Percentiles rank a stretch among this genome's conserved stretches.
These are phyloP conservation scores for Mimosa pudica DNA, from an alignment of 306 rosid species.

Conservation along the genomic window DNA sequence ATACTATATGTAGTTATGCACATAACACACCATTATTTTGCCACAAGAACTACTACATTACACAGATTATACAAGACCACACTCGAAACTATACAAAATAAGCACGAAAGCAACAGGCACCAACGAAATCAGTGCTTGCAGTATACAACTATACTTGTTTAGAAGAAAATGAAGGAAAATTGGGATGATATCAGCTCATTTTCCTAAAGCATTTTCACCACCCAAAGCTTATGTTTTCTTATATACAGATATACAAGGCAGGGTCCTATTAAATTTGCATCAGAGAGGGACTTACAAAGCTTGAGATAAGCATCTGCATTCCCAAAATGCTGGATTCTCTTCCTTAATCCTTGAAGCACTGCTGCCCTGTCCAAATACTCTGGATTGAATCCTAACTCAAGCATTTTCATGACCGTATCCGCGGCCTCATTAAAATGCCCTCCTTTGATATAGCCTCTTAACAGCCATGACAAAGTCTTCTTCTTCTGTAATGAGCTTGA, in stretches of 20 bases:
- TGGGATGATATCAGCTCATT: slow-evolving; percentile 3
- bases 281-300: slow-evolving; percentile 81
- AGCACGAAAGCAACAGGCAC: slow-evolving; percentile 43
- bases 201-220: slow-evolving; percentile 69
- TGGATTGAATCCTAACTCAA: slow-evolving; percentile 68
- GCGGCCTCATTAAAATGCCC: slow-evolving; percentile 88
- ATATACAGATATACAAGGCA: slow-evolving; percentile 78
- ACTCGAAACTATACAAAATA: slow-evolving; percentile 53
- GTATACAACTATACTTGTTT: slow-evolving; percentile 28
- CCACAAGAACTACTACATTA: slow-evolving; percentile 37
- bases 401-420: slow-evolving; percentile 79
- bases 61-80: not conserved
- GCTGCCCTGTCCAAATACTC: slow-evolving; percentile 88
- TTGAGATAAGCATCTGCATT: slow-evolving; percentile 63
- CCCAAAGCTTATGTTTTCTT: slow-evolving; percentile 84
- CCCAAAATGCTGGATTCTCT: slow-evolving; percentile 64
- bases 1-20: not conserved
- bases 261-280: slow-evolving; percentile 74
- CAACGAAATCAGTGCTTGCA: slow-evolving; percentile 38
- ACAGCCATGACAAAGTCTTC: slow-evolving; percentile 86
- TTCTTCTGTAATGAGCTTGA: slow-evolving; percentile 62
- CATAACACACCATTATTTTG: slow-evolving; percentile 26
- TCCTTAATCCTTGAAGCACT: slow-evolving; percentile 79
- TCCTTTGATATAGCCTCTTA: slow-evolving; percentile 92
- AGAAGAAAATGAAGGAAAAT: slow-evolving; percentile 9